A percentile compares a stretch with the other conserved stretches of the same genome.
Conservation (phyloP, 2,329 filamentous ascomycete species). For the Colletotrichum graminicola region DNA sequence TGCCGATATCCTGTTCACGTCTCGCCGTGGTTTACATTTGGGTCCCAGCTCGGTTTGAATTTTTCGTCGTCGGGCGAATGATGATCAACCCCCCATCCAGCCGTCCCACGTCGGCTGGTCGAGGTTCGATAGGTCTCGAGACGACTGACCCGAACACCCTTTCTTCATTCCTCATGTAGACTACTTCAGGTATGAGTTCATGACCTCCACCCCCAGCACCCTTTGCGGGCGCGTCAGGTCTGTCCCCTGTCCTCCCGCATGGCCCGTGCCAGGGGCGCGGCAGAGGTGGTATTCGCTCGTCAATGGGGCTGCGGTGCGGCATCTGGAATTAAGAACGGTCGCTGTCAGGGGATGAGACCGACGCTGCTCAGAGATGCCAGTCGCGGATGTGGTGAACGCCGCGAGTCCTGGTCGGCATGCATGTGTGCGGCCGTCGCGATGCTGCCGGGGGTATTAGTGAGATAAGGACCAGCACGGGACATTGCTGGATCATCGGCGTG, state of each 20-base stretch:
- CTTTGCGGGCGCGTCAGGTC: constrained; percentile 30
- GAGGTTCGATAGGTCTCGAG: constrained; percentile 1
- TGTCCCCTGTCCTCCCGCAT: constrained; percentile 31
- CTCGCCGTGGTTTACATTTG: constrained; percentile 1
- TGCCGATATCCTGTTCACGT: too few relatives aligned
- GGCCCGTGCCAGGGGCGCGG: constrained; percentile 28
- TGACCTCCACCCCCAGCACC: too few relatives aligned
- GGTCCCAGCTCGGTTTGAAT: not conserved
- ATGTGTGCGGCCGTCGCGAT: not conserved
- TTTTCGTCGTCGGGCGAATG: not conserved
- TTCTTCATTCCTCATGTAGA: not conserved
- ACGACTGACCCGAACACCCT: constrained; percentile 9
- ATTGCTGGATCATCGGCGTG: constrained; percentile 15
- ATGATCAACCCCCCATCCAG: too few relatives aligned
- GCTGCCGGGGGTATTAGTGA: constrained; percentile 4
- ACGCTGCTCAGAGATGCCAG: not conserved
- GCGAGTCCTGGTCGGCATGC: not conserved
- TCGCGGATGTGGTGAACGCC: not conserved
- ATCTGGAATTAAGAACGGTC: constrained; percentile 16
- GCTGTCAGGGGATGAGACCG: constrained; percentile 5
- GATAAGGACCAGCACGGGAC: constrained; percentile 18
- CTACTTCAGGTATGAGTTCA: too few relatives aligned
- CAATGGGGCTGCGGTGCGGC: constrained; percentile 2
- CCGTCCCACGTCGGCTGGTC: not conserved
- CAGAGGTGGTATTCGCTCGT: not conserved